Evolutionary conservation across 148 eudicot genomes (phyloP).

Genomic region (Rhododendron mucronatum): DNA sequence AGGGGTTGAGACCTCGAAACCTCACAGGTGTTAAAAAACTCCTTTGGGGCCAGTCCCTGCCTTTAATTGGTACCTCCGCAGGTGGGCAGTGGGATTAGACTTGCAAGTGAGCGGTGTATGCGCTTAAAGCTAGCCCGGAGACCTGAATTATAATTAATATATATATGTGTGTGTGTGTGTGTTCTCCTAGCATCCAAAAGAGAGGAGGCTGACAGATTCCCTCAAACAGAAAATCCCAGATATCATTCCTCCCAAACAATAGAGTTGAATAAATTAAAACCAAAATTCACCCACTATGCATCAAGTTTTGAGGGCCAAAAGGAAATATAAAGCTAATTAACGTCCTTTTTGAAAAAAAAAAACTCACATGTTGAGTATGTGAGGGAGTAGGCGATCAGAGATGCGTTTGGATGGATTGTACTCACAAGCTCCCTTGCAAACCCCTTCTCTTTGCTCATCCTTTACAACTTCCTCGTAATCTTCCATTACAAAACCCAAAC

Average conservation of each 20-base stretch:
- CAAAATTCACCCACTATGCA: not conserved
- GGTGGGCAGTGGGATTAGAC: no score
- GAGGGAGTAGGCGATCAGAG: slow-evolving; percentile 46
- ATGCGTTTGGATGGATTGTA: slow-evolving; percentile 15
- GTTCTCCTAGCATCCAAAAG: not conserved
- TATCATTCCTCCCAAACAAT: not conserved
- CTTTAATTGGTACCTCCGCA: no score
- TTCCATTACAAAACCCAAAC: not conserved
- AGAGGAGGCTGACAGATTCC: not conserved
- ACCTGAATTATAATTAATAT: no score
- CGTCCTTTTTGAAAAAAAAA: not conserved
- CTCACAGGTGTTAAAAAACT: no score
- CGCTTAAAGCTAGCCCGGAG: no score
- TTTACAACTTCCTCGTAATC: slow-evolving; percentile 5
- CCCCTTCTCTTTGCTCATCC: slow-evolving; percentile 29
- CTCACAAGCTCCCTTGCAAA: slow-evolving; percentile 28
- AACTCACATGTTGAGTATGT: slow-evolving; percentile 53
- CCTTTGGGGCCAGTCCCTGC: no score
- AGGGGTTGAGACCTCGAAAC: no score
- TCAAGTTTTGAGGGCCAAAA: not conserved
- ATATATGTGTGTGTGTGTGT: no score
- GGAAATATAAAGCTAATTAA: not conserved
- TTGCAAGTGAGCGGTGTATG: no score
- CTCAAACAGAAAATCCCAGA: not conserved
- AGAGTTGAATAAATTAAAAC: not conserved